Conservation (phyloP, 352 stramenopile genomes). For the Globisporangium ultimum region DNA sequence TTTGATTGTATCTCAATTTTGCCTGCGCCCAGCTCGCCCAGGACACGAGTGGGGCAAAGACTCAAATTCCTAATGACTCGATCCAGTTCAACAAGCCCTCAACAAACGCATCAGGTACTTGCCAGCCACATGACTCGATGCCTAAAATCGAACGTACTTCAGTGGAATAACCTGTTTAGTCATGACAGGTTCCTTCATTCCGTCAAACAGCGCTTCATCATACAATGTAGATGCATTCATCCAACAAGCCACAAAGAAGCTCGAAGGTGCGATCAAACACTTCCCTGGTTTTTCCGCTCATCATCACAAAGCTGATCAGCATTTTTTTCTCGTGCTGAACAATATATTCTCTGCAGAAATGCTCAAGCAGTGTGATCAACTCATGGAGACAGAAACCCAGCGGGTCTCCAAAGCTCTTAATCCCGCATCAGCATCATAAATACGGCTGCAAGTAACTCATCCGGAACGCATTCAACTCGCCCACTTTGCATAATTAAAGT, state of each 20-base stretch:
- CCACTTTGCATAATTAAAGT: not conserved
- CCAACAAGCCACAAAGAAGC: slow-evolving; percentile 5
- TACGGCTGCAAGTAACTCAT: not conserved
- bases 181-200: slow-evolving; percentile 2
- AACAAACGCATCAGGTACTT: not conserved
- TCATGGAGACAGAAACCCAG: slow-evolving; percentile 9
- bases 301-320: too few relatives aligned
- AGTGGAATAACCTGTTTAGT: too few relatives aligned
- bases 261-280: slow-evolving; percentile 2
- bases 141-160: not conserved
- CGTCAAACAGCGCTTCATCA: not conserved
- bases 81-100: not conserved
- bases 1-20: not conserved
- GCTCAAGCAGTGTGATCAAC: slow-evolving; percentile 4
- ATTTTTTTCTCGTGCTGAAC: not conserved
- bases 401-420: slow-evolving; percentile 12
- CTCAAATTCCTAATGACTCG: not conserved
- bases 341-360: slow-evolving; percentile 4
- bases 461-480: not conserved
- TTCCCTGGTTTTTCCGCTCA: not conserved
- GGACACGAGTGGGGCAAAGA: not conserved
- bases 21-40: not conserved
- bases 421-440: not conserved
- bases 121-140: not conserved
- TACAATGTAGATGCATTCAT: slow-evolving; percentile 10